Evolutionary conservation across 768 basidiomycete genomes (phyloP).

Genomic region (Boletus subcaerulescens): DNA sequence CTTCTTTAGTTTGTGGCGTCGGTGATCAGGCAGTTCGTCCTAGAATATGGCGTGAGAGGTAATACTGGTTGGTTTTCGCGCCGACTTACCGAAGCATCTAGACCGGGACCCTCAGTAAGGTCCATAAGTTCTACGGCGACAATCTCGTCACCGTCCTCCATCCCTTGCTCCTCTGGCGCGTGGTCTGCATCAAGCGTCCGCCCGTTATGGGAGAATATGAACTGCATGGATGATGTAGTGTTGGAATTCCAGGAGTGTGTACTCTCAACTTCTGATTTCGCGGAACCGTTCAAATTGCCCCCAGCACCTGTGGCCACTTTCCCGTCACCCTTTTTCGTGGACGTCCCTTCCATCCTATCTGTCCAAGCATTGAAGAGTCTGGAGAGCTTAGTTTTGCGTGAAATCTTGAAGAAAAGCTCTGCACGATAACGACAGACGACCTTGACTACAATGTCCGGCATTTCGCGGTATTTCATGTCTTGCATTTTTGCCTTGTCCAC

Average conservation of each 20-base stretch:
- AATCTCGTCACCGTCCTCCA: slow-evolving; percentile 89
- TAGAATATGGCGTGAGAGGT: slow-evolving; percentile 27
- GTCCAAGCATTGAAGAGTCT: slow-evolving; percentile 87
- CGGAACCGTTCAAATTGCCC: slow-evolving; percentile 45
- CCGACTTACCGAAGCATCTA: slow-evolving; percentile 59
- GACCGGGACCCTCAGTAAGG: slow-evolving; percentile 64
- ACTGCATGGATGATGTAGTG: slow-evolving; percentile 57
- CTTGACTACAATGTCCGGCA: slow-evolving; percentile 88
- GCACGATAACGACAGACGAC: slow-evolving; percentile 87
- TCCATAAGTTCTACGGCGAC: slow-evolving; percentile 90
- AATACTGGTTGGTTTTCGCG: not conserved
- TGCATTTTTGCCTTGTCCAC: slow-evolving; percentile 75
- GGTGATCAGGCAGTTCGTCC: slow-evolving; percentile 65
- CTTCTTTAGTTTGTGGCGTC: slow-evolving; percentile 71
- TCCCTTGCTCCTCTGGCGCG: slow-evolving; percentile 82
- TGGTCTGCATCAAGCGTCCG: slow-evolving; percentile 75
- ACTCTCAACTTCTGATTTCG: slow-evolving; percentile 50
- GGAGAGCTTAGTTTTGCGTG: slow-evolving; percentile 83
- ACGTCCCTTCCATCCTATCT: slow-evolving; percentile 73
- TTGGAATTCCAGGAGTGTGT: slow-evolving; percentile 40
- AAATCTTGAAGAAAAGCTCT: slow-evolving; percentile 90
- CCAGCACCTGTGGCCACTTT: slow-evolving; percentile 25
- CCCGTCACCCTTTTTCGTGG: slow-evolving; percentile 44
- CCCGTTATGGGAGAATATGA: slow-evolving; percentile 84
- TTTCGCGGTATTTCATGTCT: slow-evolving; percentile 78